Base-by-base conservation (phyloP, 1,284 basidiomycete species). In the Bjerkandera adusta region DNA sequence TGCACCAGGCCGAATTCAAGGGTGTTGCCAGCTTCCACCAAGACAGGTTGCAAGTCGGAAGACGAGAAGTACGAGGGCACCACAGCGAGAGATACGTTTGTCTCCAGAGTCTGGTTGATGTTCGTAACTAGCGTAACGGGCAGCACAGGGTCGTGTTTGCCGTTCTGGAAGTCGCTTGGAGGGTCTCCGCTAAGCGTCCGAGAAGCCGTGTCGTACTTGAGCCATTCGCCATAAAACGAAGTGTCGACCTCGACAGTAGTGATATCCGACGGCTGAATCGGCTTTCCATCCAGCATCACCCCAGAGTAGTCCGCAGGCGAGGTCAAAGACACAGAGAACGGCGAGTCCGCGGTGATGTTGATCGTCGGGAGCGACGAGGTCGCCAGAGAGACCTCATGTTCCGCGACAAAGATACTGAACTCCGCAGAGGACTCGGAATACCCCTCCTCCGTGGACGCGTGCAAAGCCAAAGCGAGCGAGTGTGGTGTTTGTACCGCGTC, bases 21-120 rank as follows among this genome's bases (percentile, higher is more conserved):
- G 1, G 61, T 50, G 61, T 70, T 55, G 52, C 81, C 68, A 51
- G 73, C 62, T 49, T 66, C 66, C 27, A 73, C 72, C 34, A 75
- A 65, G 45, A 85, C 66, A n/a, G 76, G 68, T 4, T 82, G 77
- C 30, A 91, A 64, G 11, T 68, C 67, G 15, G 76, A 63, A n/a
- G 66, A 55, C 13, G 74, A 74, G 65, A 94, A 92, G 58, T 78
- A 83, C 0, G 89, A 85, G 4, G 83, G 75, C 16, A 83, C 82
- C 20, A 89, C 64, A 12, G 74, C 74, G 43, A 95, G 54, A 4
- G 75, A 69, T 30, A 92, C 66, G 45, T 75, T 81, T 11, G 83
- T 81, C 39, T 74, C 65, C 45, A 87, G 54, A 0, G 81, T 77
- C 60, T 90, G 87, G 59, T 86, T 85, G 59, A 81, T 80, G 29